Conservation (phyloP, 306 rosid species). For the Acacia crassicarpa region DNA sequence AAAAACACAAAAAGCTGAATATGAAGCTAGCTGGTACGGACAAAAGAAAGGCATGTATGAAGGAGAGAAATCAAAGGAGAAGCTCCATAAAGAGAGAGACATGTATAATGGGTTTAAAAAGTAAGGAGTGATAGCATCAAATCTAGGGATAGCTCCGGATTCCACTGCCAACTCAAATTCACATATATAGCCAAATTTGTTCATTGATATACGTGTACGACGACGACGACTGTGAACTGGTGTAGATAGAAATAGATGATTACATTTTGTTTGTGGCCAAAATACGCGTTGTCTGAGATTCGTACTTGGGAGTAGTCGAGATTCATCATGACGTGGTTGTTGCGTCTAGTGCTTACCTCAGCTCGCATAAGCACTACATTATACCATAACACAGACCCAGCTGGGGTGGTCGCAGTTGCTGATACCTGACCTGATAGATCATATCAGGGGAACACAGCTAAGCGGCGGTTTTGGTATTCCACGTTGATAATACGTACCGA, state of each 20-base stretch:
- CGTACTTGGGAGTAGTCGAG: not conserved
- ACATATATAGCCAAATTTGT: not conserved
- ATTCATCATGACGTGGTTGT: not conserved
- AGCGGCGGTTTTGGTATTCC: not conserved
- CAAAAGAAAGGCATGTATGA: not conserved
- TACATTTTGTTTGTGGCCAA: not conserved
- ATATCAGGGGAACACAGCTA: not conserved
- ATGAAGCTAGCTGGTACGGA: too few relatives aligned
- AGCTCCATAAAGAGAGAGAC: not conserved
- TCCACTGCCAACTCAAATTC: constrained; percentile 6
- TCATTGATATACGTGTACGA: constrained; percentile 5
- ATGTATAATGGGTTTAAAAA: not conserved
- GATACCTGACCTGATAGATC: too few relatives aligned
- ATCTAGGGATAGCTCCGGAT: constrained; percentile 16
- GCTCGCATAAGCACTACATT: not conserved
- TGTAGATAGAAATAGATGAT: not conserved
- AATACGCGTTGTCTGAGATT: not conserved
- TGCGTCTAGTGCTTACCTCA: not conserved
- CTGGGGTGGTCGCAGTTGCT: not conserved
- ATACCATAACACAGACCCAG: not conserved
- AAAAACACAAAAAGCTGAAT: too few relatives aligned
- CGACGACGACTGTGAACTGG: not conserved
- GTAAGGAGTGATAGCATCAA: constrained; percentile 16
- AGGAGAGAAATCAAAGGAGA: not conserved
- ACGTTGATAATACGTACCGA: not conserved